Percentiles rank a stretch among this genome's conserved stretches.
Conservation (phyloP, 1,284 basidiomycete genomes). For the Sporisorium iseilematis-ciliati region DNA sequence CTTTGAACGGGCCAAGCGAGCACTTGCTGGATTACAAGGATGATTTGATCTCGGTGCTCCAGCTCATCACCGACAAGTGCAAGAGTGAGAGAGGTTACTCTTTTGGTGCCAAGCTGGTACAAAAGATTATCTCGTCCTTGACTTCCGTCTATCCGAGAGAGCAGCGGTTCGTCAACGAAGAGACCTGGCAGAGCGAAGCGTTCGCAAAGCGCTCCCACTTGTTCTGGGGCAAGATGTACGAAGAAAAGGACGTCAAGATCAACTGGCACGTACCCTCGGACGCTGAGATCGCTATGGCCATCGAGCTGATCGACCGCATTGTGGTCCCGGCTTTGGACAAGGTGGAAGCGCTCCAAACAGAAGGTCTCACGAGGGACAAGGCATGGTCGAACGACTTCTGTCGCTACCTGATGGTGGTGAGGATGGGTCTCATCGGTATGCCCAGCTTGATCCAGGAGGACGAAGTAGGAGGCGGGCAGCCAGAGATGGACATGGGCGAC, state of each 20-base stretch:
- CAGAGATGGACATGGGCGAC: constrained; percentile 75
- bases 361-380: constrained; percentile 35
- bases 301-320: constrained; percentile 82
- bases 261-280: constrained; percentile 87
- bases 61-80: constrained; percentile 80
- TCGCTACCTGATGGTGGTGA: constrained; percentile 76
- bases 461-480: constrained; percentile 74
- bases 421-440: constrained; percentile 80
- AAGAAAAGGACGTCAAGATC: constrained; percentile 82
- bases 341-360: constrained; percentile 75
- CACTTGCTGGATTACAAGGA: constrained; percentile 78
- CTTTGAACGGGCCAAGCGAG: constrained; percentile 52
- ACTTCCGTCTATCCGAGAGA: constrained; percentile 84
- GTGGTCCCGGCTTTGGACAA: constrained; percentile 78
- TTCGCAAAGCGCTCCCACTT: constrained; percentile 81
- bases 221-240: constrained; percentile 87
- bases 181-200: constrained; percentile 84
- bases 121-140: constrained; percentile 82
- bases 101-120: constrained; percentile 82
- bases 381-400: constrained; percentile 93
- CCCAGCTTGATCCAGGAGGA: constrained; percentile 75
- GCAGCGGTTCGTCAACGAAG: constrained; percentile 83
- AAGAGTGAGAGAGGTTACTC: constrained; percentile 91
- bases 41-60: constrained; percentile 78
- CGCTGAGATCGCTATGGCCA: constrained; percentile 83